Evolutionary conservation across 768 basidiomycete species (phyloP), one percentile per base, ranked within the genome.

Genomic region (Lentinula edodes): DNA sequence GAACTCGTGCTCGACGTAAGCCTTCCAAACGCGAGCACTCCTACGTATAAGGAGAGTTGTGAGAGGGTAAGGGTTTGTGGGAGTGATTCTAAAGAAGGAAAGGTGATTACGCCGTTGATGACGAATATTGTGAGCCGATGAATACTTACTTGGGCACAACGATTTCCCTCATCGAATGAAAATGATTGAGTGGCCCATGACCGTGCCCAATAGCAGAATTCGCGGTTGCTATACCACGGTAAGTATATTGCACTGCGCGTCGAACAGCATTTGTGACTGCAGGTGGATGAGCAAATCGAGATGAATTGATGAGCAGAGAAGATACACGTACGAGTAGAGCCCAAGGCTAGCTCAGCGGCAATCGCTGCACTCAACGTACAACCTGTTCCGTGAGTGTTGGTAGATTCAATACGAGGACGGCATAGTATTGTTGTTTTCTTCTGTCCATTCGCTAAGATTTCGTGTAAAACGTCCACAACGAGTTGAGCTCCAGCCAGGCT

Each of bases 361-460:
- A 96, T 80, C 0, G 93, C 91, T 0, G 94, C 87, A 51, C 87
- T 88, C n/a, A 97, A 77, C 0, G 95, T 97, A 70, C 94, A 97
- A 1, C 94, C 95, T 0, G 95, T 97, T 1, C 95, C 95, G 69
- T 96, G 95, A 0, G 94, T 97, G 65, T 79, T 91, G 38, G 73
- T 80, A 6, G 90, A 85, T 13, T 87, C 76, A 20, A 93, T 74
- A 13, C 83, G 75, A 1, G 89, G 86, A 6, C 84, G 80, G 18
- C 83, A 76, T 62, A 86, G 88, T 16, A 91, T 56, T 1, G 82
- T 82, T 36, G 73, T 73, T 4, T 66, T 65, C 12, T 73, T 70
- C 50, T 69, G 65, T 18, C 66, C 20, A 13, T 20, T 12, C 0
- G 10, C 39, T 1, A 23, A 13, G 13, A 3, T 63, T 41, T 81